phyloP scores from a whole-genome alignment of 495 filamentous ascomycete species.

The Copromyces sp. region DNA sequence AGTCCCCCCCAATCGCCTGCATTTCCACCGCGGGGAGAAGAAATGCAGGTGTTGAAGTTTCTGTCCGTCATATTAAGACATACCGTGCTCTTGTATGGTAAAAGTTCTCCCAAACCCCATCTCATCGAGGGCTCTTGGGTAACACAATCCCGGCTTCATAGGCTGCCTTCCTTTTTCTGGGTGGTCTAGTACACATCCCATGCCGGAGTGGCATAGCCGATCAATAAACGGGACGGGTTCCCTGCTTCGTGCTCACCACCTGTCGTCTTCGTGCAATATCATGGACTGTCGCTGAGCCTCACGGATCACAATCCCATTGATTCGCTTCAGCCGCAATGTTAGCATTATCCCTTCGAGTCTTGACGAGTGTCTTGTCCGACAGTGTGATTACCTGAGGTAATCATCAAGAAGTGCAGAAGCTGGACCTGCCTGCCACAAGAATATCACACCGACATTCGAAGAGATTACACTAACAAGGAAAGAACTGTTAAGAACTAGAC shows the following conservation, averaged over 20 bases:
- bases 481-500: neutral
- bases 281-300: neutral
- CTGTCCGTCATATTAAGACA: neutral
- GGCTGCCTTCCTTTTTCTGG: neutral
- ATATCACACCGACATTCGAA: neutral
- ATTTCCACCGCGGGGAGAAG: neutral
- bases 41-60: neutral
- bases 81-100: neutral
- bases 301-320: neutral
- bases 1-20: neutral
- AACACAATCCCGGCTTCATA: neutral
- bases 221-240: neutral
- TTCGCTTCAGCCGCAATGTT: neutral
- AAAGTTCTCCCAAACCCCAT: neutral
- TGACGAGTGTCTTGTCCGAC: neutral
- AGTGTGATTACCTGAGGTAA: neutral
- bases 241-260: neutral
- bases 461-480: neutral
- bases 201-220: neutral
- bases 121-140: neutral
- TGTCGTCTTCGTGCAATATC: neutral
- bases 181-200: neutral
- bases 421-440: neutral
- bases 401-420: neutral
- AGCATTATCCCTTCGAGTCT: neutral